Base-by-base conservation (phyloP, 2,329 filamentous ascomycete genomes). In the Ophiostoma piceae region DNA sequence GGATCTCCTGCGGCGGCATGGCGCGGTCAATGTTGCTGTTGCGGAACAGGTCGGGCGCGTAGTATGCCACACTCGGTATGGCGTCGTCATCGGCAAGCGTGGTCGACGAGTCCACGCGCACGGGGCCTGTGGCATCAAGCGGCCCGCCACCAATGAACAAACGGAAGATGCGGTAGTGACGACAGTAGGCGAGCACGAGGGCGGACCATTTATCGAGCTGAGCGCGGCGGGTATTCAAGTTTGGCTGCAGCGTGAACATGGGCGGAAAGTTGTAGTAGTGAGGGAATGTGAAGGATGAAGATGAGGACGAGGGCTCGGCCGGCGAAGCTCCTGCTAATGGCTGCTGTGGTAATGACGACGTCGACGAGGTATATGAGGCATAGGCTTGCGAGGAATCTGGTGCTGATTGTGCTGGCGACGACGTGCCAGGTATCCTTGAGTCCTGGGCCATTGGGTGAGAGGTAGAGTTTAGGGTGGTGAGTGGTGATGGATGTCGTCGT, bases 141-240 rank as follows among this genome's bases (percentile, higher is more conserved):
- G 35, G 37, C 3, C 81, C 79, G 73, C 80, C 81, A 64, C 76
- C 68, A 68, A 96, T 82, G 3, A 89, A 85, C 69, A 98, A 87
- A 70, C 87, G 87, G 83, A 89, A 97, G 77, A 94, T 82, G 74
- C 87, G 88, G 82, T 94, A 84, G 80, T 92, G 85, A 0, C 88
- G 87, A 80, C 91, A 92, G 88, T 96, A 97, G 77, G 89, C 80
- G 72, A 93, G 92, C 77, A 98, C 87, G 19, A 97, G 87, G 41
- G 87, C 79, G n/a, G 90, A 88, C 95, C 95, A 99, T 80, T 94
- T 94, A 71, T 86, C 83, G 72, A 93, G 88, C 77, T 95, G 92
- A 65, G 89, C 88, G 79, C 89, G 87, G 77, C 85, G 89, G 11
- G 91, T 94, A 39, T 86, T 85, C 72, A 87, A 83, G 81, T 92